phyloP scores from a whole-genome alignment of 495 filamentous ascomycete genomes.

The Aspergillus indologenus region DNA sequence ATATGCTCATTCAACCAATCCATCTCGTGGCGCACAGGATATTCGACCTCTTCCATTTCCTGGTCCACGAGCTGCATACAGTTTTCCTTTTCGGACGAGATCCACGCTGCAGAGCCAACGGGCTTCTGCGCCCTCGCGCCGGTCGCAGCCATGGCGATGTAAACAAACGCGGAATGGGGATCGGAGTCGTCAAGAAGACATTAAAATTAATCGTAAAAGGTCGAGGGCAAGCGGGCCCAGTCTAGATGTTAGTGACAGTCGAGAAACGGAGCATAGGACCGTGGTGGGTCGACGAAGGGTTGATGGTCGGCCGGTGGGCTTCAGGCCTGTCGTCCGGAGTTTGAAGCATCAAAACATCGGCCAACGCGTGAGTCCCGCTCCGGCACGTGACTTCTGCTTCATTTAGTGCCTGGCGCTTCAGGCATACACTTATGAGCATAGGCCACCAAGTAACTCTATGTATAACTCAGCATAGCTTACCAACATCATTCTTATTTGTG shows the following conservation, averaged over 20 bases:
- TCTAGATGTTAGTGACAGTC: constrained; percentile 2
- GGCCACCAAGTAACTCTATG: not conserved
- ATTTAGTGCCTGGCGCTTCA: constrained; percentile 1
- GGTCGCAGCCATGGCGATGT: constrained; percentile 47
- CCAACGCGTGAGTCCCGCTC: constrained; percentile 23
- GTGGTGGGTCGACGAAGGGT: constrained; percentile 1
- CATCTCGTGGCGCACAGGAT: constrained; percentile 82
- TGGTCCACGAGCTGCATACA: constrained; percentile 58
- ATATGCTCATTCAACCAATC: constrained; percentile 98
- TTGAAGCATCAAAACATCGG: constrained; percentile 29
- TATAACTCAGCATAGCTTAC: too few species aligned
- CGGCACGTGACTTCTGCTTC: constrained; percentile 20
- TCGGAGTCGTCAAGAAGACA: constrained; percentile 2
- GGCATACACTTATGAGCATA: not conserved
- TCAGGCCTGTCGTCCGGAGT: constrained; percentile 15
- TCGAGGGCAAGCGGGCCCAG: constrained; percentile 6
- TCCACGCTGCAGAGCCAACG: constrained; percentile 67
- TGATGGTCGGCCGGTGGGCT: constrained; percentile 14
- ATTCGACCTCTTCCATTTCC: constrained; percentile 87
- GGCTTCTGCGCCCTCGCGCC: constrained; percentile 48
- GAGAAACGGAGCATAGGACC: constrained; percentile 14
- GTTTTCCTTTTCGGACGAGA: constrained; percentile 63
- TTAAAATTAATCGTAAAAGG: not conserved
- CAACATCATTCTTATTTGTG: too few species aligned
- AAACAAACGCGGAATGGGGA: constrained; percentile 34